Evolutionary conservation across 2,329 filamentous ascomycete genomes (phyloP).

Genomic region (Sphaerulina musiva): DNA sequence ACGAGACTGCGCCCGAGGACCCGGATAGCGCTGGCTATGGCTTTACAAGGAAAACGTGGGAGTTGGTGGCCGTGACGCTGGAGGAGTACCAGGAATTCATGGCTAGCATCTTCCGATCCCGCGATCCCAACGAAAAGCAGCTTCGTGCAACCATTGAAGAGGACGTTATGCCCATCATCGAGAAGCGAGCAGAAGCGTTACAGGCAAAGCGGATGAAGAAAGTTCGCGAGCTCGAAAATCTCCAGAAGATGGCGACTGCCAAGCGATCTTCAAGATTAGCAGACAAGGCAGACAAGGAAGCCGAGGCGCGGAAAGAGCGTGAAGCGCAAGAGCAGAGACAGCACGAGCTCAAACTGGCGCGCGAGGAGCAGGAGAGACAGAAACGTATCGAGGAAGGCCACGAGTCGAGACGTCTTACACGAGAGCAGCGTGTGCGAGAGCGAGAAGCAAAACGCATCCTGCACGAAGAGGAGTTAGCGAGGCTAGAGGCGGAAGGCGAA

Average conservation of each 20-base stretch:
- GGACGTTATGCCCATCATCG: slow-evolving; percentile 76
- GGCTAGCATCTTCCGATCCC: slow-evolving; percentile 63
- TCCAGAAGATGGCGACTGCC: slow-evolving; percentile 84
- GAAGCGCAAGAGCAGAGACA: slow-evolving; percentile 63
- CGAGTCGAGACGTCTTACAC: slow-evolving; percentile 70
- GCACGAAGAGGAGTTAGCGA: slow-evolving; percentile 75
- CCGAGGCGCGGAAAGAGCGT: slow-evolving; percentile 61
- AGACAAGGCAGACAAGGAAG: slow-evolving; percentile 70
- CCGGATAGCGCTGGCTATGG: slow-evolving; percentile 45
- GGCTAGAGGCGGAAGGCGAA: slow-evolving; percentile 56
- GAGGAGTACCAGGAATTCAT: slow-evolving; percentile 70
- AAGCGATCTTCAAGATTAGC: slow-evolving; percentile 91
- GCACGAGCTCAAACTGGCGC: slow-evolving; percentile 57
- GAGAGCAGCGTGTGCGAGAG: slow-evolving; percentile 79
- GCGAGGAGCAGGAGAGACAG: slow-evolving; percentile 52
- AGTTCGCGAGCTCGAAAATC: slow-evolving; percentile 70
- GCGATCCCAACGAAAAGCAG: slow-evolving; percentile 77
- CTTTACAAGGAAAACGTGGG: slow-evolving; percentile 75
- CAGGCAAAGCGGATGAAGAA: slow-evolving; percentile 66
- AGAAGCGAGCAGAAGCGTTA: slow-evolving; percentile 64
- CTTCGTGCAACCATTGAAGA: slow-evolving; percentile 65
- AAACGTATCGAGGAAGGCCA: slow-evolving; percentile 68
- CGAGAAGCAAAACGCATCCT: slow-evolving; percentile 75
- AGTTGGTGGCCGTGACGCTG: slow-evolving; percentile 78
- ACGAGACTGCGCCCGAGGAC: slow-evolving; percentile 27